Evolutionary conservation across 495 filamentous ascomycete genomes (phyloP).

Genomic region (Daldinia grandis): DNA sequence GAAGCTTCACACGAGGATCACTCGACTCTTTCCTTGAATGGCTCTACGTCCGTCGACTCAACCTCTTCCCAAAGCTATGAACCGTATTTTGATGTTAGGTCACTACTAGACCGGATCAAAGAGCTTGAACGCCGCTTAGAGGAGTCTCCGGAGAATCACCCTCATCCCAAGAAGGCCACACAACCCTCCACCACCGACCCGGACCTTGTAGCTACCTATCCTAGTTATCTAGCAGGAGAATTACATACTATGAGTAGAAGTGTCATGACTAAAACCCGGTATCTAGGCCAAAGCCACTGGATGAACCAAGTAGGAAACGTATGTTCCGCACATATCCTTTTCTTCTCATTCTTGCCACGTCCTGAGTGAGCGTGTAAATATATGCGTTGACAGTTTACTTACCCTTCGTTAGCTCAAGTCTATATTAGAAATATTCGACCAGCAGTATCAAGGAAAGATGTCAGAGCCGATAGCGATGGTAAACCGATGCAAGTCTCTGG

Average conservation of each 20-base stretch:
- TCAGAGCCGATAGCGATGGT: slow-evolving; percentile 48
- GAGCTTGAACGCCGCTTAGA: slow-evolving; percentile 43
- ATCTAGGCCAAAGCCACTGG: slow-evolving; percentile 66
- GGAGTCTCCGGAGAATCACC: slow-evolving; percentile 17
- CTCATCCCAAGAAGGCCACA: neutral
- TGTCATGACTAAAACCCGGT: slow-evolving; percentile 54
- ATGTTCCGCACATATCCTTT: slow-evolving; percentile 33
- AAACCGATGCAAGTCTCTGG: slow-evolving; percentile 57
- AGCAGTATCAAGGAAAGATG: slow-evolving; percentile 44
- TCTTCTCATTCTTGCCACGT: neutral
- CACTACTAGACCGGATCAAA: slow-evolving; percentile 34
- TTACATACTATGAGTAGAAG: slow-evolving; percentile 35
- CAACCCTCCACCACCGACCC: neutral
- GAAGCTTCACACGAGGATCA: slow-evolving; percentile 28
- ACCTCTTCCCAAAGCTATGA: slow-evolving; percentile 13
- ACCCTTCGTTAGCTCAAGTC: slow-evolving; percentile 49
- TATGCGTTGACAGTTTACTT: slow-evolving; percentile 46
- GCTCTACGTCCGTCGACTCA: slow-evolving; percentile 29
- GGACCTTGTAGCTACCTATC: slow-evolving; percentile 29
- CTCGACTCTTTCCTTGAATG: slow-evolving; percentile 22
- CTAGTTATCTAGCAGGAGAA: slow-evolving; percentile 32
- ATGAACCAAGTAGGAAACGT: slow-evolving; percentile 59
- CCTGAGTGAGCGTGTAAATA: slow-evolving; percentile 12
- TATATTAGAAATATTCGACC: slow-evolving; percentile 50
- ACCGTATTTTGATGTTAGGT: slow-evolving; percentile 29